These are phyloP conservation scores for Lotus japonicus DNA, from an alignment of 306 rosid species.

Conservation along the genomic window DNA sequence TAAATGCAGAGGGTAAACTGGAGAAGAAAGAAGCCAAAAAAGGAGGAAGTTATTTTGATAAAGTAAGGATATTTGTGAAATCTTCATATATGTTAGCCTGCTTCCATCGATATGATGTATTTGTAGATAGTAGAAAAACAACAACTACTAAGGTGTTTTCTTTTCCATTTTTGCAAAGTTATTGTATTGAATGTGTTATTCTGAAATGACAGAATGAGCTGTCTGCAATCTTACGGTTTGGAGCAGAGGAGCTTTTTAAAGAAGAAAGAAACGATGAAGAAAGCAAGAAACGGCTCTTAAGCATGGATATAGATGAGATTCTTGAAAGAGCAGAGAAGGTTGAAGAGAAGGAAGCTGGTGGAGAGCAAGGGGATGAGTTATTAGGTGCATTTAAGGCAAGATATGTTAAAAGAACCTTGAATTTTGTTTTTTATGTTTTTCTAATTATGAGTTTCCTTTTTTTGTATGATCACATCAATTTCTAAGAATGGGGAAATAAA, in stretches of 20 bases:
- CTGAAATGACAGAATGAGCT: conserved; percentile 76
- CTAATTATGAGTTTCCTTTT: not conserved
- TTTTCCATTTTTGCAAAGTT: not conserved
- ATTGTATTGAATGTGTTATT: conserved; percentile 4
- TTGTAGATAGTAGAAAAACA: not conserved
- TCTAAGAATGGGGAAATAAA: not conserved
- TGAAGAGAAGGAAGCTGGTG: conserved; percentile 76
- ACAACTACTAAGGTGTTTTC: not conserved
- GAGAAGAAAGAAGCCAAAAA: conserved; percentile 97
- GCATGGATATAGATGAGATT: conserved; percentile 98
- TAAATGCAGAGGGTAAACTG: conserved; percentile 96
- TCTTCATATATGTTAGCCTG: not conserved
- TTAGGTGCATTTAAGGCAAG: conserved; percentile 95
- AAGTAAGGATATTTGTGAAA: conserved; percentile 51
- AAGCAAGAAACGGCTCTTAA: conserved; percentile 81
- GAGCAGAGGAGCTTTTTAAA: conserved; percentile 97
- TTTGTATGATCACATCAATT: not conserved
- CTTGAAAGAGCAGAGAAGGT: conserved; percentile 99
- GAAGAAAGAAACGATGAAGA: conserved; percentile 96
- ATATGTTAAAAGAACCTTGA: conserved; percentile 9
- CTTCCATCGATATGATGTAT: not conserved
- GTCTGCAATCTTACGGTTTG: conserved; percentile 93
- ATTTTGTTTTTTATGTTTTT: not conserved
- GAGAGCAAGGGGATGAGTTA: conserved; percentile 72
- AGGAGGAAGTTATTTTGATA: conserved; percentile 84